Percentiles rank a stretch among this genome's conserved stretches.
These are phyloP conservation scores for Lepraria neglecta DNA, from an alignment of 495 filamentous ascomycete species.

Conservation along the genomic window DNA sequence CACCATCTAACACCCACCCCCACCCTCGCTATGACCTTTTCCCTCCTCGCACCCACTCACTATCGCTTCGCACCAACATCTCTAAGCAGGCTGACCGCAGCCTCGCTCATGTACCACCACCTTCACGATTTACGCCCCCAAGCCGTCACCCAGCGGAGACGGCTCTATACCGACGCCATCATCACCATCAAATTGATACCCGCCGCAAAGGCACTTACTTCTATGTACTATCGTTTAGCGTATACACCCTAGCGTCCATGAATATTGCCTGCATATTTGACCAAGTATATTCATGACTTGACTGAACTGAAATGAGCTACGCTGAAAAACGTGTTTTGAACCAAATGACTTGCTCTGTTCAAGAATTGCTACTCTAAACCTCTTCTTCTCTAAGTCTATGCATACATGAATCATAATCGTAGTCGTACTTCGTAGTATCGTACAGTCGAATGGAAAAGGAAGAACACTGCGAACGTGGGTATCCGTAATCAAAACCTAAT, in stretches of 20 bases:
- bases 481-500: not conserved
- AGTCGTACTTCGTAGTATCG: slow-evolving; percentile 13
- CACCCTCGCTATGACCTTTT: not conserved
- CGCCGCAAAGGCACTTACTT: not conserved
- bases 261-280: not conserved
- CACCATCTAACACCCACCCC: no score
- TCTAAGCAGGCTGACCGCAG: not conserved
- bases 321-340: no score
- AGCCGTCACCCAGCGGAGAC: slow-evolving; percentile 11
- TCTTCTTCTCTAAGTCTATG: not conserved
- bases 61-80: not conserved
- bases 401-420: slow-evolving; percentile 10
- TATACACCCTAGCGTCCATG: slow-evolving; percentile 9
- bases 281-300: not conserved
- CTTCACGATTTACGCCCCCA: not conserved
- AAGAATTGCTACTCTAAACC: not conserved
- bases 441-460: not conserved
- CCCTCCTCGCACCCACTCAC: not conserved
- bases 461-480: not conserved
- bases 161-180: not conserved
- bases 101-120: not conserved
- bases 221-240: slow-evolving; percentile 7
- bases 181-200: slow-evolving; percentile 8
- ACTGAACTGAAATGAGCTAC: not conserved
- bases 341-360: not conserved